Evolutionary conservation across 2,329 filamentous ascomycete species (phyloP), one percentile per base, ranked within the genome.

Genomic region (Cucurbitaria berberidis): DNA sequence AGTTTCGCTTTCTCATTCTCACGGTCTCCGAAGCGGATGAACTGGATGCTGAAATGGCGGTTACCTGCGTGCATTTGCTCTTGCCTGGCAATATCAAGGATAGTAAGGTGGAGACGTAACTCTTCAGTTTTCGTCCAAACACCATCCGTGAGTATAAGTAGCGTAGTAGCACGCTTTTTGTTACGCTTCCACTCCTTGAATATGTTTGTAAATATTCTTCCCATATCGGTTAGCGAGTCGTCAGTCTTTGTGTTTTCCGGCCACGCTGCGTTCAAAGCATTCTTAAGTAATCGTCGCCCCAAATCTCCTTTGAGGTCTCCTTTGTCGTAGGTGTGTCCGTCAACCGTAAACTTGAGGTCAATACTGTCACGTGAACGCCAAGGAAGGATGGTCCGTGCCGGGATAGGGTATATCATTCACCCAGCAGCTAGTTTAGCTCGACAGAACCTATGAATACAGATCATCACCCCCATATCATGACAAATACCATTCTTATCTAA

Each of bases 401-500:
- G n/a, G n/a, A n/a, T n/a, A n/a, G n/a, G n/a, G n/a, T n/a, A n/a
- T n/a, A n/a, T n/a, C n/a, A n/a, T n/a, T n/a, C n/a, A n/a, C n/a
- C n/a, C n/a, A n/a, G n/a, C n/a, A n/a, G n/a, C n/a, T n/a, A n/a
- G n/a, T n/a, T n/a, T n/a, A n/a, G n/a, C n/a, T n/a, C n/a, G n/a
- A n/a, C n/a, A n/a, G n/a, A n/a, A n/a, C n/a, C n/a, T n/a, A n/a
- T n/a, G n/a, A n/a, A n/a, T n/a, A n/a, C n/a, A n/a, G n/a, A n/a
- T n/a, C n/a, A n/a, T n/a, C n/a, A n/a, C n/a, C n/a, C n/a, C n/a
- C n/a, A n/a, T n/a, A n/a, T n/a, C n/a, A n/a, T n/a, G n/a, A n/a
- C n/a, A n/a, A n/a, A n/a, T n/a, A n/a, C 63, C 63, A 27, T 45
- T 43, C n/a, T 48, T 51, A n/a, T 64, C 59, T 3, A 62, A 30